phyloP scores from a whole-genome alignment of 164 flowering plant species.

The Tetracentron sinense region DNA sequence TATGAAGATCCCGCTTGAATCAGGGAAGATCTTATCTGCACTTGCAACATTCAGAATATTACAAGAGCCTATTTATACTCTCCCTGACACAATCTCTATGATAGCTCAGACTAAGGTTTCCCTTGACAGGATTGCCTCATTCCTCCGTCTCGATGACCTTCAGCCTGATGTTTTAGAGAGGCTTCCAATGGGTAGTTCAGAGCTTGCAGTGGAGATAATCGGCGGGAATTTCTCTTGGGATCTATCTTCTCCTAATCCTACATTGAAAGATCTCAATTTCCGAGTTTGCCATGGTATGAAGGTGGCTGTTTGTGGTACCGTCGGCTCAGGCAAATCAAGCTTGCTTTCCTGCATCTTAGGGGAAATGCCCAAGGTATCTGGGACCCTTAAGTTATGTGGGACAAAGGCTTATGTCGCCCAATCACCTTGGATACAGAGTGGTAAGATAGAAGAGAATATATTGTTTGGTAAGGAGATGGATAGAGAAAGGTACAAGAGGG shows the following conservation, averaged over 20 bases:
- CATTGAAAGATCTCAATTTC: slow-evolving; percentile 44
- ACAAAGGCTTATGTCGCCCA: slow-evolving; percentile 83
- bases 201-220: slow-evolving; percentile 47
- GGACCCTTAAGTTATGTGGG: slow-evolving; percentile 51
- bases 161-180: slow-evolving; percentile 39
- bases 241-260: slow-evolving; percentile 30
- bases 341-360: slow-evolving; percentile 65
- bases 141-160: slow-evolving; percentile 54
- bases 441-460: slow-evolving; percentile 77
- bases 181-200: slow-evolving; percentile 40
- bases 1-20: slow-evolving; percentile 55
- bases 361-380: slow-evolving; percentile 65
- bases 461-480: slow-evolving; percentile 80
- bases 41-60: slow-evolving; percentile 75
- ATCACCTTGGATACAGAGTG: slow-evolving; percentile 91
- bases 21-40: slow-evolving; percentile 69
- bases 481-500: slow-evolving; percentile 52
- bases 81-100: slow-evolving; percentile 66
- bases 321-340: slow-evolving; percentile 79
- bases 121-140: slow-evolving; percentile 59
- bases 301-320: slow-evolving; percentile 78
- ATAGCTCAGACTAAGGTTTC: slow-evolving; percentile 69
- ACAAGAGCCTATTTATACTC: slow-evolving; percentile 58
- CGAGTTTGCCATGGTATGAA: slow-evolving; percentile 51
- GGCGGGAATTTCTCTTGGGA: slow-evolving; percentile 57